Evolutionary conservation across 164 flowering plant genomes (phyloP), one percentile per base, ranked within the genome.

Genomic region (Macadamia integrifolia): DNA sequence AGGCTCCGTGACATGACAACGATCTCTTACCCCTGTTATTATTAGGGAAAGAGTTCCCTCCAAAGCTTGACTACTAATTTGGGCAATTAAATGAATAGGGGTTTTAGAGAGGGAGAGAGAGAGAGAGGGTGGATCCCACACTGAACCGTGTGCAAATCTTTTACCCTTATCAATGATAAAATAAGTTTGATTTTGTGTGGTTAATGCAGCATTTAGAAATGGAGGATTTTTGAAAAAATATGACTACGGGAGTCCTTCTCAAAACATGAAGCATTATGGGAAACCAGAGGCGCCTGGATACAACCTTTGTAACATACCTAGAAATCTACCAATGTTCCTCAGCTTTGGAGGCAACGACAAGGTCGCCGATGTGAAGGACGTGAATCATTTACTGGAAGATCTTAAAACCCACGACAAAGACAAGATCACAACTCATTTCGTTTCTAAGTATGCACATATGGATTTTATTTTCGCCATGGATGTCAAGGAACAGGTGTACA

Each of bases 331-430:
- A 28, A 80, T 92, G 10, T 89, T 81, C 78, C 76, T 92, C 12
- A 76, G 85, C 78, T 83, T 90, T 76, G 96, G 98, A 64, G 98
- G 96, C 1, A 42, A 72, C 30, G 98, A 92, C 57, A 52, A 55
- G 5, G 85, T 90, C 15, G 73, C 98, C 2, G 92, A 90, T 74
- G 77, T 76, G 1, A 71, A 83, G 0, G 98, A 93, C 66, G 93
- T 88, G 53, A 62, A 80, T 60, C 66, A 48, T 8, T 74, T 93
- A 74, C 65, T 89, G 31, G 78, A 76, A 12, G 57, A 55, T 61
- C 90, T 93, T 62, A 79, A 81, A 72, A 71, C 76, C 64, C 98
- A 93, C 48, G 80, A 82, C 0, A 35, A 66, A 0, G 89, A 87
- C 69, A 85, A 86, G 80, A 70, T 89, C 10, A 85, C 79, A 6